Conservation (phyloP, 2,329 filamentous ascomycete species). For the Zymoseptoria pseudotritici region DNA sequence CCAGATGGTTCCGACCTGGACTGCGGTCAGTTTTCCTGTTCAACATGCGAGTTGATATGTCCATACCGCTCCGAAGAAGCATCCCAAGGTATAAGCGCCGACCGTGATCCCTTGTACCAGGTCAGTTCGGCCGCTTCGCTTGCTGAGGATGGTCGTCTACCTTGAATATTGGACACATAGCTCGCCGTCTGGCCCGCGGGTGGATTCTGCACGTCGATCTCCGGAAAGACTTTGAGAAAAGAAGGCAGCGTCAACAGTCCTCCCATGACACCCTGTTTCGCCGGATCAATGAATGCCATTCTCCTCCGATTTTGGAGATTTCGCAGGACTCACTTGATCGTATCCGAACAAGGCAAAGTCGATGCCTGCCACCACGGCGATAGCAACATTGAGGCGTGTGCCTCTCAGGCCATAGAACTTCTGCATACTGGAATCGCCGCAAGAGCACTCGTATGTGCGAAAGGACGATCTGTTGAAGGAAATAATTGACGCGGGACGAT, state of each 20-base stretch:
- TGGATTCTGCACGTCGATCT: conserved; percentile 28
- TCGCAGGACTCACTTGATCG: conserved; percentile 23
- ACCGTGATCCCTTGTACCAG: conserved; percentile 28
- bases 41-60: conserved; percentile 19
- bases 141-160: neutral
- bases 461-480: neutral
- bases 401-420: conserved; percentile 37
- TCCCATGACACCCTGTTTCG: conserved; percentile 33
- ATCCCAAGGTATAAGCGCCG: conserved; percentile 5
- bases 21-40: neutral
- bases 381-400: conserved; percentile 35
- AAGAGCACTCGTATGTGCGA: neutral
- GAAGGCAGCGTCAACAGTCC: conserved; percentile 37
- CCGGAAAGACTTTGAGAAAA: conserved; percentile 29
- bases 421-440: neutral
- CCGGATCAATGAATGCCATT: conserved; percentile 9
- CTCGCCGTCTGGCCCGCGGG: conserved; percentile 2
- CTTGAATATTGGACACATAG: conserved; percentile 32
- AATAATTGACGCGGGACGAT: neutral
- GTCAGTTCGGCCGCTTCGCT: neutral
- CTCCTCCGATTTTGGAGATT: neutral
- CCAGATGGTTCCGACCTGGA: conserved; percentile 27
- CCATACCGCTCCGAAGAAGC: conserved; percentile 17
- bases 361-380: conserved; percentile 38
- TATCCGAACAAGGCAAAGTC: conserved; percentile 27